Evolutionary conservation across 1,284 basidiomycete genomes (phyloP).

Genomic region (Trametes sp.): DNA sequence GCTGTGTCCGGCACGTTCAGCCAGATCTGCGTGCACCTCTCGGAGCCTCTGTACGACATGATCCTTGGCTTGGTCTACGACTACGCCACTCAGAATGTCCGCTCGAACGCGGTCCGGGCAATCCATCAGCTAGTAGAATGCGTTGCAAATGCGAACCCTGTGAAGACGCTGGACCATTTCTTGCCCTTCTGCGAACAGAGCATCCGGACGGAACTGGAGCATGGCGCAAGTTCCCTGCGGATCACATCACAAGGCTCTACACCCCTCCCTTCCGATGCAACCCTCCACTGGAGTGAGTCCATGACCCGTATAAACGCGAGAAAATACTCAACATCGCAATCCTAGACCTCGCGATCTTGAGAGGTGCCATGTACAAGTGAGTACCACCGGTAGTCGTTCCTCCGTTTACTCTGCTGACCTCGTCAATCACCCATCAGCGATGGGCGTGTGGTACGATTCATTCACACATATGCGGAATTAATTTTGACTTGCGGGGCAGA

Average conservation of each 20-base stretch:
- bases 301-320: too few species aligned
- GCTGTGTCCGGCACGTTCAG: conserved; percentile 73
- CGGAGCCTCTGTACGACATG: conserved; percentile 83
- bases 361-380: conserved; percentile 76
- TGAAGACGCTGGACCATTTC: conserved; percentile 80
- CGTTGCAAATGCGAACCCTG: conserved; percentile 82
- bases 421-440: conserved; percentile 51
- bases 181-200: conserved; percentile 78
- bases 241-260: conserved; percentile 82
- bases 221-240: conserved; percentile 85
- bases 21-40: conserved; percentile 85
- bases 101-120: conserved; percentile 86
- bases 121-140: conserved; percentile 90
- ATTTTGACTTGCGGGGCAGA: conserved; percentile 24
- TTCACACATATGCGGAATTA: not conserved
- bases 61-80: conserved; percentile 85
- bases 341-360: conserved; percentile 72
- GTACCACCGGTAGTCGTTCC: conserved; percentile 34
- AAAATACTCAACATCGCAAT: too few species aligned
- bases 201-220: conserved; percentile 82
- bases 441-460: conserved; percentile 57
- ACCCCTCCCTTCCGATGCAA: conserved; percentile 82
- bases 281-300: conserved; percentile 85
- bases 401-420: conserved; percentile 12
- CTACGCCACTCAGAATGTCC: conserved; percentile 79